Evolutionary conservation across 139 green algal genomes (phyloP), one percentile per base, ranked within the genome.

Genomic region (Yamagishiella unicocca): DNA sequence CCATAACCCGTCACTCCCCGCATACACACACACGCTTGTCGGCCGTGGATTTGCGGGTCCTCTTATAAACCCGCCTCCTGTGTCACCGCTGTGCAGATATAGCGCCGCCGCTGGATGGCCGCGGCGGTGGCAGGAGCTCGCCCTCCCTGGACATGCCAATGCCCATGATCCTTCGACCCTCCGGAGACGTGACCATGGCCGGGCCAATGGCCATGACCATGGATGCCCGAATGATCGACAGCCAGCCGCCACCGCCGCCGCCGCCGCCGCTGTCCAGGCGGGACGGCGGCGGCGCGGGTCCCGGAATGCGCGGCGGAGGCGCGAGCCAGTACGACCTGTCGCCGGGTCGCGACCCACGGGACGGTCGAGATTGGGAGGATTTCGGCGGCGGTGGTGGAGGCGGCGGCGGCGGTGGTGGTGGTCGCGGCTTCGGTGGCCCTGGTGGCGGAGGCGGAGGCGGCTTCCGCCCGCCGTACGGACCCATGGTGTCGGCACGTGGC

Each of bases 121-220:
- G 50, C 14, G 50, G 50, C 50, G 14, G 14, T 58, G n/a, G 64
- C 64, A 31, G 64, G 8, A 31, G 64, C 64, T 6, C n/a, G 8
- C 4, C 4, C 12, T 31, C n/a, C n/a, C 19, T 72, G 64, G 64
- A 72, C n/a, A 72, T 72, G 64, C 64, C 64, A 29, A 72, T 72
- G 64, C 64, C 64, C 29, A 72, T 72, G 64, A 72, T 72, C 64
- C 19, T 72, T 29, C 64, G 64, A 31, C 64, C 64, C 64, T 58
- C 50, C 14, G n/a, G n/a, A n/a, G n/a, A n/a, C n/a, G n/a, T n/a
- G n/a, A n/a, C n/a, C n/a, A n/a, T n/a, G n/a, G n/a, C n/a, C n/a
- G n/a, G n/a, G n/a, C 50, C 50, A 25, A 58, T 58, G 50, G 14
- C 50, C 14, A 12, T 17, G 50, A 12, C 50, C 17, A 17, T 17